Evolutionary conservation across 345 rosid species (phyloP).

Genomic region (Dovyalis caffra): DNA sequence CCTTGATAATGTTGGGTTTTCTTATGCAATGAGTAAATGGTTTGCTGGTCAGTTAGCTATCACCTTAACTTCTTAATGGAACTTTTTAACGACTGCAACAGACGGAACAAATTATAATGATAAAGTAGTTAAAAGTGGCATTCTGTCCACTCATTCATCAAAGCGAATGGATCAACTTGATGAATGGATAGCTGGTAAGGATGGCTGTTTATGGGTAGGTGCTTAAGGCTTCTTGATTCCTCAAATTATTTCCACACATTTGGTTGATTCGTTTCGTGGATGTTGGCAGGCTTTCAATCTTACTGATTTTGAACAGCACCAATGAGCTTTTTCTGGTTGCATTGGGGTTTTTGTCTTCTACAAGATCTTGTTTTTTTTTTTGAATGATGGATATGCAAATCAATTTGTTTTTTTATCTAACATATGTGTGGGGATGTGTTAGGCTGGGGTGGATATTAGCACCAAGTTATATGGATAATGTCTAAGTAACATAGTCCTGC

Average conservation of each 20-base stretch:
- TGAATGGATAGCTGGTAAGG: not conserved
- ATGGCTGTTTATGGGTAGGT: not conserved
- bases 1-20: not conserved
- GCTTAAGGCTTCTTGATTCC: not conserved
- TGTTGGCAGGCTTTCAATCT: too few species aligned
- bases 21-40: not conserved
- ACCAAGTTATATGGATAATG: not conserved
- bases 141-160: not conserved
- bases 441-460: not conserved
- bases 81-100: not conserved
- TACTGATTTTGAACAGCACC: too few species aligned
- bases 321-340: too few species aligned
- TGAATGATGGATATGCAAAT: too few species aligned
- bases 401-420: too few species aligned
- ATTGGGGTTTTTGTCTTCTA: too few species aligned
- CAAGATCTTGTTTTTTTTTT: too few species aligned
- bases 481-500: not conserved
- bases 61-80: not conserved
- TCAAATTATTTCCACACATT: not conserved
- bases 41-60: not conserved
- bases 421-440: too few species aligned
- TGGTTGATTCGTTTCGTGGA: not conserved
- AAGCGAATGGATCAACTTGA: not conserved
- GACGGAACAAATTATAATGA: not conserved
- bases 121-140: not conserved